Percentiles rank a stretch among this genome's conserved stretches.
phyloP scores from a whole-genome alignment of 768 basidiomycete species.

The Lentinula aciculospora region DNA sequence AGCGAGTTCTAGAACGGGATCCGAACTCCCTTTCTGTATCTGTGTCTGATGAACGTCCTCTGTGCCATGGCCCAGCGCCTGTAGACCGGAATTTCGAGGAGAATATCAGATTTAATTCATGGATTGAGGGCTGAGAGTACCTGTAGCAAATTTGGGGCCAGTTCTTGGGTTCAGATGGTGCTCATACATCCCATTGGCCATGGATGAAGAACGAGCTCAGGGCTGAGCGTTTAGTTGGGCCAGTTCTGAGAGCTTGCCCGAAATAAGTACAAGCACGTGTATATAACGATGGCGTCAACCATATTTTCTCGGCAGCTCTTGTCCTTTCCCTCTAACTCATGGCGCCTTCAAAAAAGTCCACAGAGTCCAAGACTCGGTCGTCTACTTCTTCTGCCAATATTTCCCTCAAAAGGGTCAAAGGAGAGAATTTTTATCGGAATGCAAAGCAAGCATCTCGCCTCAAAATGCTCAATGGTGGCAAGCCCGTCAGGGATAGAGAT shows the following conservation, averaged over 20 bases:
- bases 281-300: background rate
- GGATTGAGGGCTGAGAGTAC: constrained; percentile 3
- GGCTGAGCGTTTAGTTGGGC: too few species aligned
- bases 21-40: constrained; percentile 48
- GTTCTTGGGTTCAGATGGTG: background rate
- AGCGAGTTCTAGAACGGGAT: constrained; percentile 35
- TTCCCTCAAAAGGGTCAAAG: constrained; percentile 70
- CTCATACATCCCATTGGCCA: constrained; percentile 5
- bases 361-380: constrained; percentile 34
- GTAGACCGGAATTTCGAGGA: constrained; percentile 15
- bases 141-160: constrained; percentile 11
- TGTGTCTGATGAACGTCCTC: constrained; percentile 38
- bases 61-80: constrained; percentile 30
- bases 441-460: constrained; percentile 80
- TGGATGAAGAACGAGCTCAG: too few species aligned
- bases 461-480: constrained; percentile 92
- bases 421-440: constrained; percentile 98
- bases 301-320: background rate
- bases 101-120: constrained; percentile 6
- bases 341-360: constrained; percentile 23
- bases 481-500: constrained; percentile 83
- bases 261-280: constrained; percentile 4
- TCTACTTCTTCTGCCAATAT: constrained; percentile 42
- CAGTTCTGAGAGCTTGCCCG: too few species aligned
- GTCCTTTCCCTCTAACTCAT: constrained; percentile 10